Base-by-base conservation (phyloP, 306 rosid genomes). In the Gillenia trifoliata region DNA sequence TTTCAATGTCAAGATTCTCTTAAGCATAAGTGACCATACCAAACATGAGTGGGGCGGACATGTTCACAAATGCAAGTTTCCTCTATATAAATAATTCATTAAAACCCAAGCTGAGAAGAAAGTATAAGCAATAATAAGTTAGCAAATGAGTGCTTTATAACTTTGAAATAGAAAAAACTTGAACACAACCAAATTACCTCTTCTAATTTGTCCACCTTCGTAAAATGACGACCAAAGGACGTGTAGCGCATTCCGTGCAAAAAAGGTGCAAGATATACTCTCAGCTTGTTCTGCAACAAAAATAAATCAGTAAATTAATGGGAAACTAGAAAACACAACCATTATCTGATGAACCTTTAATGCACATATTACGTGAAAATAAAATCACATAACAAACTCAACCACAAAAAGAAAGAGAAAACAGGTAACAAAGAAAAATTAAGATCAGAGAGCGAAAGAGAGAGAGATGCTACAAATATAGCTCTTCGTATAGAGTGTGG, bases 141-240 rank as follows among this genome's bases (percentile, higher is more conserved):
- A 15, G 9, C 41, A 55, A 72, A 15, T 19, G 38, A 23, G 74
- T 1, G 10, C 17, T 31, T 62, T 40, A 61, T 64, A 64, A 69
- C 23, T 64, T 68, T 71, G 66, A 55, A 76, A 79, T 50, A 47
- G 22, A 56, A 36, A 68, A 41, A 30, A 68, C 67, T 47, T 29
- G 72, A 74, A 77, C 50, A 80, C n/a, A 75, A 82, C 70, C 28
- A 78, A 33, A 49, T 64, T 87, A 94, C 97, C 97, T 89, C 86
- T 84, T 83, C 87, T 66, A 94, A 91, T 85, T 90, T 94, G 70
- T 92, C 97, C 82, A 84, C 71, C 78, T 87, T 87, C 3, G 96
- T 94, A 74, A 94, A 94, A 84, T 94, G 98, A 66, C 97, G 96
- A 66, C 97, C 99, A 47, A 77, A 88, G 49, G 99, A 94, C 16